Conservation (phyloP, 176 grass and related monocot species). For the Pontederia paniculata region DNA sequence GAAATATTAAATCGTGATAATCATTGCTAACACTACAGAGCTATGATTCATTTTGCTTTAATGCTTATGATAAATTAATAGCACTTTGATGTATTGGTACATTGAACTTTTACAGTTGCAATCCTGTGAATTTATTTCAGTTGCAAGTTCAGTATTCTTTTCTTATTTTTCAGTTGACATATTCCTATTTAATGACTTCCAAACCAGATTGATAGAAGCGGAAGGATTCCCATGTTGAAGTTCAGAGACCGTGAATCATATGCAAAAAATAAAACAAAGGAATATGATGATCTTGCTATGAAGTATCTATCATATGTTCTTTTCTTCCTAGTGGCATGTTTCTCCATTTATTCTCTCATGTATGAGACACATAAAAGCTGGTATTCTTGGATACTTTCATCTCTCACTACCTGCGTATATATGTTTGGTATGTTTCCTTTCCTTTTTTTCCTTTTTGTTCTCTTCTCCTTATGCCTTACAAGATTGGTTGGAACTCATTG, state of each 20-base stretch:
- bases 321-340: constrained; percentile 60
- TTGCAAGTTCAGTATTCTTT: background rate
- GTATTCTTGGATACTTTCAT: constrained; percentile 99
- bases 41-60: too few species aligned
- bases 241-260: constrained; percentile 84
- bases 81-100: too few species aligned
- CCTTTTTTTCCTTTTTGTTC: background rate
- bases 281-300: constrained; percentile 97
- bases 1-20: too few species aligned
- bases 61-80: too few species aligned
- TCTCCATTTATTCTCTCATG: constrained; percentile 77
- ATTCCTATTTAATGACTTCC: constrained; percentile 1
- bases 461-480: background rate
- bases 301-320: constrained; percentile 87
- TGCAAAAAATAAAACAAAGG: constrained; percentile 95
- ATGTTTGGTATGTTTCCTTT: constrained; percentile 79
- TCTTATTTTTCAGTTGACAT: background rate
- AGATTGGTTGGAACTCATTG: too few species aligned
- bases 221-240: constrained; percentile 75
- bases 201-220: constrained; percentile 81
- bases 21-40: too few species aligned
- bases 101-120: too few species aligned
- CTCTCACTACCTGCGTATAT: constrained; percentile 94
- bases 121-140: too few species aligned
- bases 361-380: constrained; percentile 96